Conservation (phyloP, 1,284 basidiomycete species). For the Cutaneotrichosporon sp. region DNA sequence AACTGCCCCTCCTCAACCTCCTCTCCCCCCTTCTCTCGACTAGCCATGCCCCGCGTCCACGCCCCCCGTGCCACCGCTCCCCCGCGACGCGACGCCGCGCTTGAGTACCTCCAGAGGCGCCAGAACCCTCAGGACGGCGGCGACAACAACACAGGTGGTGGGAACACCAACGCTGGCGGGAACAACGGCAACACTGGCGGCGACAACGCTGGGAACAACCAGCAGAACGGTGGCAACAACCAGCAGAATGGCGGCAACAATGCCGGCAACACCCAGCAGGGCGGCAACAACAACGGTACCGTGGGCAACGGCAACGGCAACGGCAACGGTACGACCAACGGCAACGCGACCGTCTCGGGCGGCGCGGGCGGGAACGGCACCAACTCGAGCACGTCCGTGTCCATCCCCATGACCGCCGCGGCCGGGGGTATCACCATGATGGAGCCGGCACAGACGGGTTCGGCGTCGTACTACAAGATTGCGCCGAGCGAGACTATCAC, state of each 20-base stretch:
- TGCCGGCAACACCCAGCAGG: slow-evolving; percentile 10
- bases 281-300: not conserved
- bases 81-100: not conserved
- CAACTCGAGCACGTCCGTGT: slow-evolving; percentile 27
- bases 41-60: not conserved
- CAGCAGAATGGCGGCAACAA: slow-evolving; percentile 6
- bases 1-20: not conserved
- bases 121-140: slow-evolving; percentile 7
- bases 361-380: slow-evolving; percentile 6
- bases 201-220: too few species aligned
- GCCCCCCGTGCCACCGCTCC: not conserved
- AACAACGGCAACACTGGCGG: too few species aligned
- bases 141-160: slow-evolving; percentile 1
- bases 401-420: slow-evolving; percentile 50
- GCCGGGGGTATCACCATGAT: slow-evolving; percentile 51
- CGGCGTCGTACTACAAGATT: slow-evolving; percentile 86
- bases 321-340: slow-evolving; percentile 3
- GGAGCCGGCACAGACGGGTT: slow-evolving; percentile 70
- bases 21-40: not conserved
- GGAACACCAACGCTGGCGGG: too few species aligned
- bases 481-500: slow-evolving; percentile 71
- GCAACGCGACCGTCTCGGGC: slow-evolving; percentile 11
- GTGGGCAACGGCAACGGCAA: slow-evolving; percentile 3
- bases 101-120: slow-evolving; percentile 3
- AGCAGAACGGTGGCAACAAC: too few species aligned